These are phyloP conservation scores for Cercospora zeae-maydis DNA, from an alignment of 2,329 filamentous ascomycete genomes.

Conservation along the genomic window DNA sequence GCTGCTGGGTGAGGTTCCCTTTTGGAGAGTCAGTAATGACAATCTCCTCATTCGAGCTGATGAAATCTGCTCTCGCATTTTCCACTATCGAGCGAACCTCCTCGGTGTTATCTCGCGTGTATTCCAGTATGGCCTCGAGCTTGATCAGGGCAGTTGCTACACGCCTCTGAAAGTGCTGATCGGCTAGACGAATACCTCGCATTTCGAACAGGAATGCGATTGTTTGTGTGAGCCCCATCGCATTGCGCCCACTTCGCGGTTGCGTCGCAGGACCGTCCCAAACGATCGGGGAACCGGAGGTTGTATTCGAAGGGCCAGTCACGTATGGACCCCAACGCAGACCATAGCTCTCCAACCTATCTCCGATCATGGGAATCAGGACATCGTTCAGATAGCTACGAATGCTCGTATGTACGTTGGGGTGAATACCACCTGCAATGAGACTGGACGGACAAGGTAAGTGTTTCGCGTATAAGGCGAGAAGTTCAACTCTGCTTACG, in stretches of 20 bases:
- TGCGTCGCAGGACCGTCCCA: conserved; percentile 18
- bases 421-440: conserved; percentile 33
- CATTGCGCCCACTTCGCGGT: conserved; percentile 25
- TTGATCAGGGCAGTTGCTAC: conserved; percentile 34
- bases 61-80: conserved; percentile 29
- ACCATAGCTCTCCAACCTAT: conserved; percentile 28
- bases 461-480: neutral
- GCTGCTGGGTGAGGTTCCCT: conserved; percentile 26
- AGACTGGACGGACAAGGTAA: conserved; percentile 16
- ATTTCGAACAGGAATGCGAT: conserved; percentile 38
- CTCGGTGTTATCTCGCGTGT: conserved; percentile 33
- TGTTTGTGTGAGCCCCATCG: conserved; percentile 38
- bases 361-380: conserved; percentile 32
- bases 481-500: neutral
- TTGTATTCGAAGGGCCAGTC: conserved; percentile 24
- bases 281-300: conserved; percentile 17
- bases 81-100: conserved; percentile 33
- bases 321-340: conserved; percentile 38
- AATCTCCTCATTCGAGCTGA: conserved; percentile 31
- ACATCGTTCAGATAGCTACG: conserved; percentile 33
- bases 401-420: conserved; percentile 31
- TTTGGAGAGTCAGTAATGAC: conserved; percentile 36
- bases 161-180: conserved; percentile 36
- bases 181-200: conserved; percentile 37
- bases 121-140: conserved; percentile 37